A percentile compares a stretch with the other conserved stretches of the same genome.
Conservation (phyloP, 257 asterid genomes). For the Rauvolfia tetraphylla region DNA sequence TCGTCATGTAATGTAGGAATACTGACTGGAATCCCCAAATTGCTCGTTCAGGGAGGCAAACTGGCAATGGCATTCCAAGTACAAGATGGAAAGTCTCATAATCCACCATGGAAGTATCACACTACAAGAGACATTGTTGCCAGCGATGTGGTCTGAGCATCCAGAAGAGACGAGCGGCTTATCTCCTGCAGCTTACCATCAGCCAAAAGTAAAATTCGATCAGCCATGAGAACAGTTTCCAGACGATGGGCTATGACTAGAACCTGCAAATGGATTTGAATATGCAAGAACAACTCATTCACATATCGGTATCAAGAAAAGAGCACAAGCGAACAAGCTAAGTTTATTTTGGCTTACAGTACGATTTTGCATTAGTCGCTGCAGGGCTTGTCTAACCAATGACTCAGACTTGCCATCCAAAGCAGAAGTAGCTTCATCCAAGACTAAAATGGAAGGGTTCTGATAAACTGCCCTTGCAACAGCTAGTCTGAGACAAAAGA, state of each 20-base stretch:
- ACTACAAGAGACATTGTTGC: slow-evolving; percentile 33
- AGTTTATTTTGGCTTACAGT: slow-evolving; percentile 48
- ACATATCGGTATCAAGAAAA: background rate
- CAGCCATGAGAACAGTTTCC: slow-evolving; percentile 84
- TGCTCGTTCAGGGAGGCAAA: background rate
- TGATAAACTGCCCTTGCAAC: slow-evolving; percentile 91
- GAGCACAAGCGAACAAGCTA: background rate
- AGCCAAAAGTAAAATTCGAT: slow-evolving; percentile 49
- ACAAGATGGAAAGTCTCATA: background rate
- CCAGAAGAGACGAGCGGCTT: slow-evolving; percentile 52
- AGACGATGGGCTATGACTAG: slow-evolving; percentile 80
- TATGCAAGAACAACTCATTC: background rate
- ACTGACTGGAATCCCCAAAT: background rate
- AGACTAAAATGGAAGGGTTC: slow-evolving; percentile 79
- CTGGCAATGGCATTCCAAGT: background rate
- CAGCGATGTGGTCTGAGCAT: slow-evolving; percentile 31
- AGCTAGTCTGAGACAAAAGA: slow-evolving; percentile 55
- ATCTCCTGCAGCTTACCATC: slow-evolving; percentile 68
- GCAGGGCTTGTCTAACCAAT: slow-evolving; percentile 81
- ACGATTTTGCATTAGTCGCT: slow-evolving; percentile 69
- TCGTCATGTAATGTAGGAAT: too few species aligned
- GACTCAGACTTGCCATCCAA: slow-evolving; percentile 83
- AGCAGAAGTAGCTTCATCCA: slow-evolving; percentile 98
- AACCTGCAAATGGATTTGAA: slow-evolving; percentile 43
- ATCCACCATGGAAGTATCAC: background rate